Evolutionary conservation across 306 rosid genomes (phyloP), one percentile per base, ranked within the genome.

Genomic region (Pterocarpus santalinus): DNA sequence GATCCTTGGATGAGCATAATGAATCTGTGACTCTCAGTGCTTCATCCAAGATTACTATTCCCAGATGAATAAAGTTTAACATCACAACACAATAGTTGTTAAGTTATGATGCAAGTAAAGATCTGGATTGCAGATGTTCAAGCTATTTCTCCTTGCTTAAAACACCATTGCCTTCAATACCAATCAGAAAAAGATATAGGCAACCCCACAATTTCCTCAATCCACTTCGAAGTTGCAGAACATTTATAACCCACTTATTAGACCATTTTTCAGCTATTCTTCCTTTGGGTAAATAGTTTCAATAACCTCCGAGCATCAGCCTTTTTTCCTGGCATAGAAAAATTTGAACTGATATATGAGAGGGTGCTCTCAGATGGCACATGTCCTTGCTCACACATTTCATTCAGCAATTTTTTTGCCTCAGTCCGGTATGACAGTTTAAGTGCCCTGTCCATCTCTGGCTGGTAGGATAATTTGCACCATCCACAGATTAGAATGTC

Each of bases 1-100:
- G 72, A 76, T 91, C 94, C 81, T 91, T 97, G 34, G 91, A 89
- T 4, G 92, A 88, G 47, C 90, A 85, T 86, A 88, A 87, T 83
- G 94, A 87, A 84, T 92, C 88, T 60, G 97, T 92, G 32, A 92
- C 87, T 68, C 87, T 83, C 64, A 81, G 93, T 16, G 92, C 90
- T 86, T 92, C 97, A 87, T 91, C 93, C n/a, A 90, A n/a, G 89
- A 92, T 88, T 93, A 82, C 88, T 82, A 83, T 90, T 60, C 91
- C 91, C 75, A 90, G 86, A 84, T 92, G 89, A 84, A 89, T 80
- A 75, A 90, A 93, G 82, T 89, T 90, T 72, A 90, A 72, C 93
- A 89, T 89, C 88, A 83, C 87, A 70, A 89, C 92, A 85, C 93
- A 91, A 47, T 91, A 90, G 85, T 84, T 81, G 77, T 89, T 86